Evolutionary conservation across 805 yeast genomes (phyloP).

Genomic region (Tetrapisispora namnaoensis): DNA sequence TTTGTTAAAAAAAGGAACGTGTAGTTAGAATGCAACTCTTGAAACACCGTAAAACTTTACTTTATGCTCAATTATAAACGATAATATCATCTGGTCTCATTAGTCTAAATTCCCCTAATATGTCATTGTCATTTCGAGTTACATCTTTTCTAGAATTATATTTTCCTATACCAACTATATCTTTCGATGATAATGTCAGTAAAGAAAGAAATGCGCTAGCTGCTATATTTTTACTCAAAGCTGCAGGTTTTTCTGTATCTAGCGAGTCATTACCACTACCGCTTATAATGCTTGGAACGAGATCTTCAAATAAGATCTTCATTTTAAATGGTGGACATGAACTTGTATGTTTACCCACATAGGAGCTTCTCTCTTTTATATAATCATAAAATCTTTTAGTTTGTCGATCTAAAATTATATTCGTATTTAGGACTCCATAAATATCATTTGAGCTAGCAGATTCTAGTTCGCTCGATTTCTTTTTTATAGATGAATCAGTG

Average conservation of each 20-base stretch:
- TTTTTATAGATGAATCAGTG: neutral
- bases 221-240: constrained; percentile 18
- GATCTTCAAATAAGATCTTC: constrained; percentile 19
- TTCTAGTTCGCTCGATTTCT: neutral
- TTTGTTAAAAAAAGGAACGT: too few species aligned
- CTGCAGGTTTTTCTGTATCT: neutral
- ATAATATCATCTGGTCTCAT: constrained; percentile 4
- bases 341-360: constrained; percentile 14
- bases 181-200: constrained; percentile 22
- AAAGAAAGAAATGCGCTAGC: constrained; percentile 26
- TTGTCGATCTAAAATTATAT: constrained; percentile 15
- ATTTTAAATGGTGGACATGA: constrained; percentile 11
- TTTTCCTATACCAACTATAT: constrained; percentile 7
- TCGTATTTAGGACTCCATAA: neutral
- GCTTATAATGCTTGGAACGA: constrained; percentile 19
- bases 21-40: too few species aligned
- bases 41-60: too few species aligned
- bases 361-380: constrained; percentile 16
- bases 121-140: neutral
- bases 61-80: neutral
- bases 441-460: neutral
- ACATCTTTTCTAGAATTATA: neutral
- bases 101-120: neutral
- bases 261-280: constrained; percentile 1
- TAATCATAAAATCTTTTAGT: constrained; percentile 24